Evolutionary conservation across 805 yeast genomes (phyloP), one percentile per base, ranked within the genome.

Genomic region (Suhomyces xylopsoci): DNA sequence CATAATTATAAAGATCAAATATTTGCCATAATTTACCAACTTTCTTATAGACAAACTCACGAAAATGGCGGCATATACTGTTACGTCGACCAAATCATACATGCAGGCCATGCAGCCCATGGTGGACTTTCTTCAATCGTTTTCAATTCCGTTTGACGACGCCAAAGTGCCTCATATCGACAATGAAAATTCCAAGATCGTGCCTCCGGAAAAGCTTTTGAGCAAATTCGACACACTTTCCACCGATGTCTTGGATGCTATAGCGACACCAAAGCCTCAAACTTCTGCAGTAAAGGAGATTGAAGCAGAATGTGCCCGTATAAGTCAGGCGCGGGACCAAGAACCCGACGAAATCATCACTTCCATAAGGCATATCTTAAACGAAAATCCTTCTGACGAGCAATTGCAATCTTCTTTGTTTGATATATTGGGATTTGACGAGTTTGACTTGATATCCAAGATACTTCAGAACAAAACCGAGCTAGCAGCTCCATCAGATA

Each of bases 381-480:
- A 63, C 2, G 60, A 74, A 0, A 71, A 72, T 17, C 58, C 70
- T 7, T 69, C 77, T 8, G 86, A 83, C 42, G 87, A 81, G 34
- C 83, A 81, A 38, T 62, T 88, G 10, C 97, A 92, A 62, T 83
- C 88, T 5, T 71, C 81, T 6, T 69, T 94, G 42, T 83, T 90
- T 54, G 97, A 91, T 65, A 75, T 89, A 7, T 67, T 94, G 1
- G 99, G 99, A 0, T 87, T 84, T 59, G 97, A 90, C 24, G 88
- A 90, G 63, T 79, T 94, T 55, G 97, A 90, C 50, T 68, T 92
- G 48, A 88, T 92, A 8, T 78, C 90, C 1, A 79, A 76, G 45
- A 69, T 90, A 10, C 66, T 90, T 3, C 79, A 79, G 49, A 69
- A 81, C 48, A 80, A 76, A 59, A 61, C 61, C 0, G 62, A 60